Conservation (phyloP, 345 rosid species). For the Anastatica hierochuntica region DNA sequence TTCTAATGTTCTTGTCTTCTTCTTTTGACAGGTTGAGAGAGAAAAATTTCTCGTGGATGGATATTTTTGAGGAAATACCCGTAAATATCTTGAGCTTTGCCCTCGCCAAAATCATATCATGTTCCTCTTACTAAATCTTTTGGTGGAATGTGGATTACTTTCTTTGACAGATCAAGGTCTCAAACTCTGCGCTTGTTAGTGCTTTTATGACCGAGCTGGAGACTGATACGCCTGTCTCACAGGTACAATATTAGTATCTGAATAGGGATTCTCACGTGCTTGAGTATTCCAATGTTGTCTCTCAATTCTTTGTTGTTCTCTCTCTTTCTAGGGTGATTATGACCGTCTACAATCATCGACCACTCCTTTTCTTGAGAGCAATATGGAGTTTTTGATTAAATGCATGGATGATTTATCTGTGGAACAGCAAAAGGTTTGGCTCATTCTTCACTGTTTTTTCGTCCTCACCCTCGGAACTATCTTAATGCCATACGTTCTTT, state of each 20-base stretch:
- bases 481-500: neutral
- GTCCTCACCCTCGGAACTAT: neutral
- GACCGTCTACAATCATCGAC: slow-evolving; percentile 82
- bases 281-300: neutral
- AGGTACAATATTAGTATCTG: slow-evolving; percentile 35
- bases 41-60: slow-evolving; percentile 97
- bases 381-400: slow-evolving; percentile 87
- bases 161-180: slow-evolving; percentile 72
- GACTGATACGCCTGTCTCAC: slow-evolving; percentile 78
- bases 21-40: slow-evolving; percentile 70
- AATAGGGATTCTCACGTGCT: neutral
- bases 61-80: slow-evolving; percentile 97
- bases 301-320: neutral
- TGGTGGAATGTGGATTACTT: neutral
- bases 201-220: slow-evolving; percentile 96
- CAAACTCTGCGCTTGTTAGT: slow-evolving; percentile 94
- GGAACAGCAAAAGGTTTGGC: slow-evolving; percentile 86
- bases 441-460: neutral
- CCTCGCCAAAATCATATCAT: no score
- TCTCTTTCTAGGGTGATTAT: slow-evolving; percentile 61
- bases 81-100: slow-evolving; percentile 40
- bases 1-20: neutral
- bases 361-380: slow-evolving; percentile 75
- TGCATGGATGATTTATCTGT: slow-evolving; percentile 93
- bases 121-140: neutral